Conservation (phyloP, 345 rosid species). For the Atalantia buxifolia region DNA sequence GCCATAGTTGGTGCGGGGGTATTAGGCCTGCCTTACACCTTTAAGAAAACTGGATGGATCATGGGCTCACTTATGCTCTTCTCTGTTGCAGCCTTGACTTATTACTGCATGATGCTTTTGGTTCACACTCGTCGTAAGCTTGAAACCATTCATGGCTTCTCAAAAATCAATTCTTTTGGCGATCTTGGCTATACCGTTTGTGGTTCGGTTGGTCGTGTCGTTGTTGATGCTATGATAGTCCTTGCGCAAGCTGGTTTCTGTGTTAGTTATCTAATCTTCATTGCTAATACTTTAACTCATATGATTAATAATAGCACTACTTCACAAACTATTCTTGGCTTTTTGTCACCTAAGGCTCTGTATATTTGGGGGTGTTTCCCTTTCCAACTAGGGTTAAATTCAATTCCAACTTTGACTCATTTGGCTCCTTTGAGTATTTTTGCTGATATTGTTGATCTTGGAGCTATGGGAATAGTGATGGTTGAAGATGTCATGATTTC, state of each 20-base stretch:
- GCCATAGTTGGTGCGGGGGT: constrained; percentile 79
- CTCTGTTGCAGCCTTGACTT: constrained; percentile 54
- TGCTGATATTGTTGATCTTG: constrained; percentile 72
- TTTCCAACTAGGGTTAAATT: constrained; percentile 69
- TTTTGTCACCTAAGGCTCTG: constrained; percentile 44
- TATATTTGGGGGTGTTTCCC: constrained; percentile 69
- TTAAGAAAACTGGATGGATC: constrained; percentile 75
- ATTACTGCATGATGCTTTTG: constrained; percentile 73
- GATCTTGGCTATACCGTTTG: constrained; percentile 58
- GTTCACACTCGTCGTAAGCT: constrained; percentile 65
- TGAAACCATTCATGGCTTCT: constrained; percentile 44
- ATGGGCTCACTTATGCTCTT: constrained; percentile 55
- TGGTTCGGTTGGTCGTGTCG: constrained; percentile 48
- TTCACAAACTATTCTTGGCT: constrained; percentile 34
- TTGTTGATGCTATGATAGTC: constrained; percentile 61
- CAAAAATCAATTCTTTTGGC: constrained; percentile 59
- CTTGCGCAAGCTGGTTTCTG: constrained; percentile 76
- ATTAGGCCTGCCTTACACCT: constrained; percentile 69
- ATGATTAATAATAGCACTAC: constrained; percentile 26
- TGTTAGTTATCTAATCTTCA: constrained; percentile 60
- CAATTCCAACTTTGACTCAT: constrained; percentile 62
- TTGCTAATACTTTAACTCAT: constrained; percentile 53
- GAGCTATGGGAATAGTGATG: constrained; percentile 59
- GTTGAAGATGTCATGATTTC: constrained; percentile 51
- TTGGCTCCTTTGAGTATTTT: constrained; percentile 80